Evolutionary conservation across 352 stramenopile genomes (phyloP).

Genomic region (Phytophthora citricola): DNA sequence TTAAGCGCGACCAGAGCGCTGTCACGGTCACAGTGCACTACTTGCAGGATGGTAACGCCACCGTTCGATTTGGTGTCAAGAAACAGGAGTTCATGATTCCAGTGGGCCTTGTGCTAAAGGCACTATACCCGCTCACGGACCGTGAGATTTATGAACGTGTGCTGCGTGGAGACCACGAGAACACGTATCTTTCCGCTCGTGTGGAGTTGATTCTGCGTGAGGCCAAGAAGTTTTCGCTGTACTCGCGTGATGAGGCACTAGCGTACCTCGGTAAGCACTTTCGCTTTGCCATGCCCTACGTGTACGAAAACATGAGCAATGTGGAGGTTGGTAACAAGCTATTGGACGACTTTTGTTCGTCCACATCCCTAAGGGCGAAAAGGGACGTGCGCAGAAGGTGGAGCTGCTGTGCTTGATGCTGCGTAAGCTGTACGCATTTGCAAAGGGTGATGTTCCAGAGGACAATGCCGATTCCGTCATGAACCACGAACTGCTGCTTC

Average conservation of each 20-base stretch:
- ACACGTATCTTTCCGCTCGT: constrained; percentile 97
- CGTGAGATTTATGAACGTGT: constrained; percentile 98
- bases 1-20: constrained; percentile 94
- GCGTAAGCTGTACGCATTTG: constrained; percentile 98
- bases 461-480: constrained; percentile 99
- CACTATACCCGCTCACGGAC: constrained; percentile 91
- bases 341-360: constrained; percentile 97
- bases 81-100: constrained; percentile 99
- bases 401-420: constrained; percentile 97
- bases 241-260: constrained; percentile 88
- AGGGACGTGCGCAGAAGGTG: constrained; percentile 90
- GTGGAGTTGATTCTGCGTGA: constrained; percentile 98
- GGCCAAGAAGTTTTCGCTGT: constrained; percentile 93
- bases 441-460: constrained; percentile 92
- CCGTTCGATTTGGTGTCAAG: constrained; percentile 95
- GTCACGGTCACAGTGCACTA: constrained; percentile 99
- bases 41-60: constrained; percentile 96
- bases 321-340: constrained; percentile 91
- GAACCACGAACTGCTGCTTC: constrained; percentile 97
- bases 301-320: constrained; percentile 88
- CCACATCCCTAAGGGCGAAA: constrained; percentile 93
- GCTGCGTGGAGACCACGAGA: constrained; percentile 94
- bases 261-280: constrained; percentile 98
- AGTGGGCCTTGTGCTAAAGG: constrained; percentile 96
- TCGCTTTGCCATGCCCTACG: constrained; percentile 89